Base-by-base conservation (phyloP, 1,139 yeast species). In the Geotrichum cucujoidarum region DNA sequence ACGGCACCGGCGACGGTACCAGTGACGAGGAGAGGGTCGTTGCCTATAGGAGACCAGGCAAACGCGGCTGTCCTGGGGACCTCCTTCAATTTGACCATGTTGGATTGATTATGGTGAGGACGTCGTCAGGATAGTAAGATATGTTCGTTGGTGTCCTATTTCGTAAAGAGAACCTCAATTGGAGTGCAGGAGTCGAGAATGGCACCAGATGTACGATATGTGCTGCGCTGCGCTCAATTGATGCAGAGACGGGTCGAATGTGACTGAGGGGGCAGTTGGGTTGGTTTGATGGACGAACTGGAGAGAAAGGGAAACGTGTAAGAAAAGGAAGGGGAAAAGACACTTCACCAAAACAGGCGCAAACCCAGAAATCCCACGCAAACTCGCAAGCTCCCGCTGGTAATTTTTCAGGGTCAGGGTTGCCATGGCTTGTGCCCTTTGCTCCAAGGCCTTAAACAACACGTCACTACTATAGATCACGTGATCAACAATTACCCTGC, bases 1-100 rank as follows among this genome's bases (percentile, higher is more conserved):
- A 92, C 84, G 14, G 97, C 95, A 14, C 97, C 97, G 0, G 97
- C 92, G 18, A 87, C 87, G 0, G 97, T 84, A 37, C 96, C 98
- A 1, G 96, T 80, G 24, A 88, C 97, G 58, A 90, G 68, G 51
- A 80, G 68, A 22, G 96, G 95, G 52, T 82, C 72, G 46, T 76
- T 69, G 59, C 82, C 87, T 60, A 75, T 43, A 41, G 74, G 79
- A 49, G 96, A 87, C 97, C 97, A 92, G 45, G 97, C 95, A 69
- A 92, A 88, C 32, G 95, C 83, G 43, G 97, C 89, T 16, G 97
- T 87, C 58, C 90, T 77, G 56, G 80, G 75, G 61, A 88, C 81
- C 67, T 89, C 96, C 66, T 80, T 79, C 59, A 92, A 75, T 69
- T 87, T 88, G 59, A 88, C 94, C 95, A 85, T 85, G 33, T 36